A percentile compares a stretch with the other conserved stretches of the same genome.
These are phyloP conservation scores for Medicago arabica DNA, from an alignment of 306 rosid species.

Conservation along the genomic window DNA sequence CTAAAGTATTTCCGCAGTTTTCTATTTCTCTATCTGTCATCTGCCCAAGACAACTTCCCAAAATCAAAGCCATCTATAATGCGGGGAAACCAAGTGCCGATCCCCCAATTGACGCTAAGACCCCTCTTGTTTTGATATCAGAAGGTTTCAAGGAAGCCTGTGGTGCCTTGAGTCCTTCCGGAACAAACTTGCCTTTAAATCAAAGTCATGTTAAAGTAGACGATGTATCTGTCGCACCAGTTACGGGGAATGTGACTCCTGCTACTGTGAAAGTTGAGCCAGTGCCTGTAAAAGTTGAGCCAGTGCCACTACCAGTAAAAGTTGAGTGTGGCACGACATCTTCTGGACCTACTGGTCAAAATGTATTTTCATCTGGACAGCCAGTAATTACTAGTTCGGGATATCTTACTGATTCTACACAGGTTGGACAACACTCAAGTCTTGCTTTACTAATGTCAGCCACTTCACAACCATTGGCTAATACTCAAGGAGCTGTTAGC, in stretches of 20 bases:
- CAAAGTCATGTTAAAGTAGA: slow-evolving; percentile 91
- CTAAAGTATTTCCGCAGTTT: slow-evolving; percentile 89
- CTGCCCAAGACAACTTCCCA: slow-evolving; percentile 91
- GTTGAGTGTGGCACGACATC: slow-evolving; percentile 40
- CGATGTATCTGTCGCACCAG: slow-evolving; percentile 65
- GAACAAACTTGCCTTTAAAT: slow-evolving; percentile 70
- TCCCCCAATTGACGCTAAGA: slow-evolving; percentile 71
- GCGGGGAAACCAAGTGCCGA: slow-evolving; percentile 88
- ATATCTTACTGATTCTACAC: slow-evolving; percentile 61
- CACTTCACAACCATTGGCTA: slow-evolving; percentile 78
- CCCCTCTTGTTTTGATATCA: slow-evolving; percentile 74
- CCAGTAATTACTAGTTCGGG: slow-evolving; percentile 68
- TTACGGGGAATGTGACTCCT: slow-evolving; percentile 71
- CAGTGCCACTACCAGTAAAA: slow-evolving; percentile 70
- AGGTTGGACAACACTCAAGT: slow-evolving; percentile 76
- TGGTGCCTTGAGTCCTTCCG: slow-evolving; percentile 77
- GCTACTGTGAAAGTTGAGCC: slow-evolving; percentile 76
- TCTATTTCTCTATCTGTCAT: slow-evolving; percentile 84
- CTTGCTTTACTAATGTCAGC: slow-evolving; percentile 69
- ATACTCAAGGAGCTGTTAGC: slow-evolving; percentile 78
- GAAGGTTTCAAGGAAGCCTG: slow-evolving; percentile 90
- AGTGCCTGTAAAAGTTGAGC: slow-evolving; percentile 66
- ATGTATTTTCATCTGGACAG: slow-evolving; percentile 80
- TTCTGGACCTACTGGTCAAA: slow-evolving; percentile 81
- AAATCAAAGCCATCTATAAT: slow-evolving; percentile 73